Conservation (phyloP, 345 rosid genomes). For the Euphorbia tirucalli region DNA sequence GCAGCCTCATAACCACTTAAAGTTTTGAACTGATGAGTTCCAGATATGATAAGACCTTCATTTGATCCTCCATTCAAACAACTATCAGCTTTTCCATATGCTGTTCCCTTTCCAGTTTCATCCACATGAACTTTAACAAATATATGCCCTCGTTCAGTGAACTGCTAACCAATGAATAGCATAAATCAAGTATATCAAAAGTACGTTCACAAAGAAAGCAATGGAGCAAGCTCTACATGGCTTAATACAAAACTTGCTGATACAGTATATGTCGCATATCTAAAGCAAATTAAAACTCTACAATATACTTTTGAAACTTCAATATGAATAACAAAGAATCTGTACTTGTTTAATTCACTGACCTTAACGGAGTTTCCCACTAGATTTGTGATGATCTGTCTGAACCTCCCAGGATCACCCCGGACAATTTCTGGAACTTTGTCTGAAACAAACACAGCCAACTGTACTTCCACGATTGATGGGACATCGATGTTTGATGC, state of each 20-base stretch:
- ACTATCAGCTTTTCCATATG: conserved; percentile 36
- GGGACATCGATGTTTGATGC: conserved; percentile 10
- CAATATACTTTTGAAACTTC: neutral
- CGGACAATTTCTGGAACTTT: conserved; percentile 78
- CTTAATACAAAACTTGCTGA: neutral
- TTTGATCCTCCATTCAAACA: conserved; percentile 51
- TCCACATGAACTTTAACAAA: conserved; percentile 84
- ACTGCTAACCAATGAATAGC: conserved; percentile 43
- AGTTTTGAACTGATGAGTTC: conserved; percentile 48
- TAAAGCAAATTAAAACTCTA: neutral
- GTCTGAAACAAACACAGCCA: conserved; percentile 86
- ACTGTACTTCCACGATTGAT: conserved; percentile 49
- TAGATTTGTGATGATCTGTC: conserved; percentile 92
- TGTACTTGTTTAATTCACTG: conserved; percentile 21
- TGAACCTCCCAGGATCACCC: conserved; percentile 96
- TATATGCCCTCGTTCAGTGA: conserved; percentile 92
- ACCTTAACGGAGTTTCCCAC: conserved; percentile 98
- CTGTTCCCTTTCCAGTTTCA: conserved; percentile 46
- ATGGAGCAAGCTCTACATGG: too few relatives aligned
- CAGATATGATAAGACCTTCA: conserved; percentile 31
- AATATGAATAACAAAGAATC: neutral
- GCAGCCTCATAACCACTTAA: conserved; percentile 93
- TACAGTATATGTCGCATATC: neutral
- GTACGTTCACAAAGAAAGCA: neutral
- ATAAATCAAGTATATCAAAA: conserved; percentile 11